phyloP scores from a whole-genome alignment of 2,329 filamentous ascomycete species.

The Aspergillus arachidicola region DNA sequence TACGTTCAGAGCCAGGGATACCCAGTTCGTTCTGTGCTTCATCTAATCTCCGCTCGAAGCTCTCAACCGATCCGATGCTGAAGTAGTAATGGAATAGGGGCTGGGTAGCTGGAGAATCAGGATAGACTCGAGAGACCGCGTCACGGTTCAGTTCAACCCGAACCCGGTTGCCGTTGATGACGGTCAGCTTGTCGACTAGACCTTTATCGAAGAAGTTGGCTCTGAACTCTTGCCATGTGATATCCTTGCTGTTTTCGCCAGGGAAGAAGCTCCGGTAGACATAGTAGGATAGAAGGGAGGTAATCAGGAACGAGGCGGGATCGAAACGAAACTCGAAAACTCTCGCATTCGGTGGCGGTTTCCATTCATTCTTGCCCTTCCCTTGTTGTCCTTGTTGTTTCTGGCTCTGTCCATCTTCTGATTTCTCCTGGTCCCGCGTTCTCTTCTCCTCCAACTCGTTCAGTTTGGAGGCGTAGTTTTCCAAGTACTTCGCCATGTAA shows the following conservation, averaged over 20 bases:
- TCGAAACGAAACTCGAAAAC: constrained; percentile 56
- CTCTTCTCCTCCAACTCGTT: constrained; percentile 32
- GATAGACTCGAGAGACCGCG: constrained; percentile 70
- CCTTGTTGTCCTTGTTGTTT: constrained; percentile 28
- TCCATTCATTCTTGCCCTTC: constrained; percentile 30
- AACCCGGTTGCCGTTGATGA: constrained; percentile 76
- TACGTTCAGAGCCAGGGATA: constrained; percentile 84
- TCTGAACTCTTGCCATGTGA: constrained; percentile 96
- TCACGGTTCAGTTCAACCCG: constrained; percentile 79
- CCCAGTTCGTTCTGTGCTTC: constrained; percentile 83
- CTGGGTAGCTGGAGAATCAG: constrained; percentile 70
- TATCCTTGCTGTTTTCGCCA: constrained; percentile 70
- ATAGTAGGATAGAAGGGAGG: constrained; percentile 63
- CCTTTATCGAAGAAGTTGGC: constrained; percentile 95
- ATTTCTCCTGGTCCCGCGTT: constrained; percentile 19
- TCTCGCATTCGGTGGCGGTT: constrained; percentile 35
- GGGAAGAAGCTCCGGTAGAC: constrained; percentile 67
- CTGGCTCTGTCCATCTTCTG: constrained; percentile 15
- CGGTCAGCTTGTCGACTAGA: constrained; percentile 85
- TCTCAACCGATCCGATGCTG: constrained; percentile 90
- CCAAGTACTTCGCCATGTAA: constrained; percentile 59
- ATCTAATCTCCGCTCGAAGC: constrained; percentile 86
- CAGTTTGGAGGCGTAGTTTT: constrained; percentile 45
- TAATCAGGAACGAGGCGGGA: constrained; percentile 58
- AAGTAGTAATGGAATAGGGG: constrained; percentile 85